Base-by-base conservation (phyloP, 2,329 filamentous ascomycete genomes). In the Aspergillus niger region DNA sequence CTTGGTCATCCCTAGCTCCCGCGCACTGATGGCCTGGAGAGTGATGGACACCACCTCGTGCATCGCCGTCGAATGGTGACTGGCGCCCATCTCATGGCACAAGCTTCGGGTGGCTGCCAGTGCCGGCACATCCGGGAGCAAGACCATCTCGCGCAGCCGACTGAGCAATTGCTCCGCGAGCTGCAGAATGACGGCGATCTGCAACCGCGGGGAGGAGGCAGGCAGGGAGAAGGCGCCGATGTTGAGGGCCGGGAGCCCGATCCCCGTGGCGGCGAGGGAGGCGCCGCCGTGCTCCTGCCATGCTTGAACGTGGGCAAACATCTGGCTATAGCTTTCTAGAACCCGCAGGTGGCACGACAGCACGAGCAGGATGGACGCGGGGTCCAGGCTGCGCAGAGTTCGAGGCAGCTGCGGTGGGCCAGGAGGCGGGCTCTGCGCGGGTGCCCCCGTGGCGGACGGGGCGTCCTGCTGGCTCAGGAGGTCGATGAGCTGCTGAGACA, bases 161-260 rank as follows among this genome's bases (percentile, higher is more conserved):
- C 24, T 17, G n/a, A 58, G 17, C 44, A 58, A 47, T 17, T 51
- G 44, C 15, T 47, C 26, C 8, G 55, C 55, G 30, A 58, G 36
- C 47, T 58, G 55, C 5, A 58, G 44, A n/a, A 58, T 58, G 55
- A 58, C 44, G 3, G 50, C 47, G 28, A 58, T 58, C 48, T 58
- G 55, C 22, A 58, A 11, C 15, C 44, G 26, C 8, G 55, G 51
- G 20, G 55, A 58, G n/a, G 49, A 47, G 28, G 28, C 28, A 5
- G 44, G 55, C 13, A 58, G 28, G 30, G 55, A 58, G 55, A 58
- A 58, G 32, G 55, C 49, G 3, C 55, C 55, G 8, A 58, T 32
- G 20, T 51, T 47, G 5, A 58, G 32, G 5, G 28, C n/a, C 3
- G 55, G 55, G 17, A 58, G 32, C 4, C 51, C 17, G 55, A 58